Evolutionary conservation across 176 grass and related monocot genomes (phyloP), one percentile per base, ranked within the genome.

Genomic region (Thinopyrum elongatum): DNA sequence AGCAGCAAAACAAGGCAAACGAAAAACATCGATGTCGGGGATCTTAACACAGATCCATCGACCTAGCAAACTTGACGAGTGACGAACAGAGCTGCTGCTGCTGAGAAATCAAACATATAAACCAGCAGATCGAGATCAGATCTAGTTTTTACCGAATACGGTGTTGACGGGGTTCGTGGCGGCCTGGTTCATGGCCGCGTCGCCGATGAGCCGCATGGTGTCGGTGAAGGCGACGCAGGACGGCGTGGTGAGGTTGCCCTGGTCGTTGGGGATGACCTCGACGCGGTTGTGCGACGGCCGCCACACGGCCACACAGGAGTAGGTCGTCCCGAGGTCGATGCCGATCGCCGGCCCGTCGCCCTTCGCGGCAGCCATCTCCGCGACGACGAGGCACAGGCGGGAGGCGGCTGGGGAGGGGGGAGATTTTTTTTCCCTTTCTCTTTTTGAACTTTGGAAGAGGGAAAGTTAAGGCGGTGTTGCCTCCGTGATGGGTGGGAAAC

Each of bases 241-340:
- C 8, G 72, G 42, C 6, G 72, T 75, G 72, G 49, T 75, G 15
- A 75, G 26, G 72, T 75, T 75, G 25, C 72, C 72, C 72, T 75
- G 42, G 72, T 75, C 72, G 25, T 75, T 75, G 42, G 72, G 25
- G 42, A 75, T 75, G 42, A 75, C 26, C 42, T 75, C 72, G 26
- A 75, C 72, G 15, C 72, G 72, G 72, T 75, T 75, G 42, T 75
- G 72, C 72, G 42, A 49, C 42, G 72, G 26, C 72, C 72, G 94
- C 94, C 94, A 94, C 4, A 97, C 94, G 34, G 92, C 94, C 26
- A 98, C 91, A 80, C 95, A 98, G 42, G 93, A 98, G 84, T 98
- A 98, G 39, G 95, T 98, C 19, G 95, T 95, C 57, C 95, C 95
- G 23, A 97, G 90, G 66, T 98, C 93, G 86, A 98, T 98, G 68